These are phyloP conservation scores for Zostera marina DNA, from an alignment of 116 monocot genomes.

Conservation along the genomic window DNA sequence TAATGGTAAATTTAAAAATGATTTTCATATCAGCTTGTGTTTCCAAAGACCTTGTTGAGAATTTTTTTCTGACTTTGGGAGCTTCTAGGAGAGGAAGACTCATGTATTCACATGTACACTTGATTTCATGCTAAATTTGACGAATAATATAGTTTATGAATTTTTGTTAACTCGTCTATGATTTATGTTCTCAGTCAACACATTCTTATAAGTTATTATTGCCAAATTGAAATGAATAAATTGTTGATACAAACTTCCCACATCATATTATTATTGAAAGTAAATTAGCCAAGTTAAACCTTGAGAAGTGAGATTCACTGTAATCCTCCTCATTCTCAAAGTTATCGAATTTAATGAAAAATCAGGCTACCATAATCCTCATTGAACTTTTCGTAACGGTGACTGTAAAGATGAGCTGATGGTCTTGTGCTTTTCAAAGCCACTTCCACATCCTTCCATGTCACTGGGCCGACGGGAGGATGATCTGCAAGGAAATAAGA, in stretches of 20 bases:
- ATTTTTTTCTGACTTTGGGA: too few relatives aligned
- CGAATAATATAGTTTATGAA: too few relatives aligned
- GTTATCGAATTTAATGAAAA: conserved; percentile 18
- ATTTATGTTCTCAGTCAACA: too few relatives aligned
- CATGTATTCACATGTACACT: too few relatives aligned
- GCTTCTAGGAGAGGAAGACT: too few relatives aligned
- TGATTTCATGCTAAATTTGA: too few relatives aligned
- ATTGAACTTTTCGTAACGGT: conserved; percentile 77
- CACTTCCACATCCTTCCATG: conserved; percentile 41
- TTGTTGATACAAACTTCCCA: neutral
- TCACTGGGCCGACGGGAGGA: conserved; percentile 54
- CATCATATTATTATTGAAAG: neutral
- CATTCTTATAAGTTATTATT: too few relatives aligned
- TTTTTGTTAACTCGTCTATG: too few relatives aligned
- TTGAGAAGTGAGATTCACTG: neutral
- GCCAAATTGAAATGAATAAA: neutral
- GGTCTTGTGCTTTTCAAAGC: conserved; percentile 87
- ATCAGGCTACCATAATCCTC: conserved; percentile 84
- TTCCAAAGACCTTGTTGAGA: too few relatives aligned
- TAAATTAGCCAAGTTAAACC: neutral
- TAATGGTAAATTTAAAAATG: too few relatives aligned
- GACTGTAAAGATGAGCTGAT: conserved; percentile 77
- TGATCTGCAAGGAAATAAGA: conserved; percentile 33
- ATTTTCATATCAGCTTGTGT: too few relatives aligned
- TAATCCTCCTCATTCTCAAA: too few relatives aligned